Evolutionary conservation across 2,329 filamentous ascomycete genomes (phyloP).

Genomic region (Bipolaris sorokiniana): DNA sequence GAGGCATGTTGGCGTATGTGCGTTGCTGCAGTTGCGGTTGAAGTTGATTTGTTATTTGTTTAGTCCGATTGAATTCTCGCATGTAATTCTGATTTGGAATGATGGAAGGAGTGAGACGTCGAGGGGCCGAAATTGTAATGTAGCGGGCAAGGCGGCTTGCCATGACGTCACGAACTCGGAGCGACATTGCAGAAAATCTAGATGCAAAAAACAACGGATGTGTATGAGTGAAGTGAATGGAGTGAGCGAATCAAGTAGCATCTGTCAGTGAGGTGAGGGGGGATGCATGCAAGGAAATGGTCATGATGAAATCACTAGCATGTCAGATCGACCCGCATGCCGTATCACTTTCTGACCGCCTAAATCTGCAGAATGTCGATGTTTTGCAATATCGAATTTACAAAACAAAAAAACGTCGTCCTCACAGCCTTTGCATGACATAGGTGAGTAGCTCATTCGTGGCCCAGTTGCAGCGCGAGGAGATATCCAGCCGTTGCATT

Average conservation of each 20-base stretch:
- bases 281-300: not conserved
- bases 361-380: not conserved
- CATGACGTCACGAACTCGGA: slow-evolving; percentile 34
- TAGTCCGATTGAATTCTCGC: slow-evolving; percentile 18
- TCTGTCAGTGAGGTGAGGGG: not conserved
- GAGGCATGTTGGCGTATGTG: slow-evolving; percentile 36
- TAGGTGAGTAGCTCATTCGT: no score
- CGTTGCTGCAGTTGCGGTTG: slow-evolving; percentile 15
- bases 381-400: not conserved
- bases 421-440: not conserved
- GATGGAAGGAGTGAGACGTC: slow-evolving; percentile 5
- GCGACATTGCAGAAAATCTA: slow-evolving; percentile 10
- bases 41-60: slow-evolving; percentile 22
- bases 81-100: slow-evolving; percentile 8
- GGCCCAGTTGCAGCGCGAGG: not conserved
- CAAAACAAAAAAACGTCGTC: not conserved
- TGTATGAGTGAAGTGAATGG: not conserved
- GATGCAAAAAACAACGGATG: not conserved
- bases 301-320: slow-evolving; percentile 19
- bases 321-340: slow-evolving; percentile 8
- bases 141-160: slow-evolving; percentile 19
- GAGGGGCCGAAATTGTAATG: slow-evolving; percentile 22
- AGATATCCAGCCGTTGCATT: not conserved
- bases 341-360: slow-evolving; percentile 12
- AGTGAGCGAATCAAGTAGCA: slow-evolving; percentile 1